Base-by-base conservation (phyloP, 371 early-diverging fungal species). In the Rhizopus arrhizus region DNA sequence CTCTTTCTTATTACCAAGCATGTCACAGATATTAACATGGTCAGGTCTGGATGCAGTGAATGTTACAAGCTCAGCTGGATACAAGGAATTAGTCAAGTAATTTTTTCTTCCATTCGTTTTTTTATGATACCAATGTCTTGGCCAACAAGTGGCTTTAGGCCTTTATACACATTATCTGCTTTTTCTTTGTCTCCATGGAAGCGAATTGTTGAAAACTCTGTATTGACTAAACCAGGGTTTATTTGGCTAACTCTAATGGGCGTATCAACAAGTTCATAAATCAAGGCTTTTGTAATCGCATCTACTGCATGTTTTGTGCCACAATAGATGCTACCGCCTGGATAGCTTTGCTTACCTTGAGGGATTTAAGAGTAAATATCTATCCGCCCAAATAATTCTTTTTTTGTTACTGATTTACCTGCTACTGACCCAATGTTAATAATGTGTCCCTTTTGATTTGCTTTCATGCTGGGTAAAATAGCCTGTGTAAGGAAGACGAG, bases 231-330 rank as follows among this genome's bases (percentile, higher is more conserved):
- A 58, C 93, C 92, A 43, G 92, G 91, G 33, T 81, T 81, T 32
- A 92, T 88, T 59, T 83, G 82, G 22, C 86, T 86, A 38, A 93
- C 89, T 6, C 87, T 79, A 45, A 97, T 86, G 10, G 89, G 88
- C 1, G 92, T 89, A 41, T 81, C 75, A 8, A 92, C 82, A 6
- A 95, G 85, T 70, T 97, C 98, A 53, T 85, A 78, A 7, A 92
- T 71, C 65, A 97, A 70, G 0, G 95, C 75, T 36, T 84, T 84
- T 10, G 87, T 82, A 53, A 96, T 86, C 5, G 95, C 94, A 48
- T 90, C 89, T 2, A 95, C 91, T 0, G 96, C 96, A 63, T 89
- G 88, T 72, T 96, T 97, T 41, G 92, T 79, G 8, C 94, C 98
- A 59, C 96, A 93, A 67, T 97, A 95, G 22, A 95, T 78, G 36